Base-by-base conservation (phyloP, 106 monocot genomes). In the Hemerocallis citrina region DNA sequence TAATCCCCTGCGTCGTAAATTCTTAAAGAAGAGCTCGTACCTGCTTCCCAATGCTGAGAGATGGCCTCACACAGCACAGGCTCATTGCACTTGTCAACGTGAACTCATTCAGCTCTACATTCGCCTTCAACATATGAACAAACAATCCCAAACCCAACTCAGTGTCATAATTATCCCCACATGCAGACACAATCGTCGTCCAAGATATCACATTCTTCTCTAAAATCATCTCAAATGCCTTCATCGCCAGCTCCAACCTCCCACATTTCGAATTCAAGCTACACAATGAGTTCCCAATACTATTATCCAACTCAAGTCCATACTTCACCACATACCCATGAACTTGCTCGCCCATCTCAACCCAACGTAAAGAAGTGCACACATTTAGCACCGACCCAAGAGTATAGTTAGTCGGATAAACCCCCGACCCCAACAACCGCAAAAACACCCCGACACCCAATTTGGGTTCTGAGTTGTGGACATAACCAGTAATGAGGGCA, bases 141-240 rank as follows among this genome's bases (percentile, higher is more conserved):
- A 95, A 95, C 39, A 89, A 43, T 14, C 55, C 75, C 50, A 95
- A 55, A 5, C 89, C 94, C 66, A 78, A 44, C 6, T 77, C 74
- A 12, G 81, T 52, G 21, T 76, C 52, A 4, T 78, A 85, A 52
- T 77, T 86, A 38, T 89, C 78, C 17, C 82, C 79, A 52, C 86
- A 89, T 14, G 83, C 77, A 10, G 94, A 83, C 50, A 95, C 81
- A 37, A 86, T 44, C 2, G 85, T 78, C 1, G 94, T 95, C 94
- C 89, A 95, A 6, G 94, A 86, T 19, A 89, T 82, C 46, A 89
- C 89, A 73, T 95, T 89, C 77, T 83, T 89, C 21, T 74, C 70
- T 13, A 59, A 67, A 34, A 86, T 80, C 25, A 60, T 71, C 6
- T 47, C n/a, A 45, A 89, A 95, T 17, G 68, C 85, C 62, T 76